Conservation (phyloP, 179 eudicot species). For the Silene vulgaris region DNA sequence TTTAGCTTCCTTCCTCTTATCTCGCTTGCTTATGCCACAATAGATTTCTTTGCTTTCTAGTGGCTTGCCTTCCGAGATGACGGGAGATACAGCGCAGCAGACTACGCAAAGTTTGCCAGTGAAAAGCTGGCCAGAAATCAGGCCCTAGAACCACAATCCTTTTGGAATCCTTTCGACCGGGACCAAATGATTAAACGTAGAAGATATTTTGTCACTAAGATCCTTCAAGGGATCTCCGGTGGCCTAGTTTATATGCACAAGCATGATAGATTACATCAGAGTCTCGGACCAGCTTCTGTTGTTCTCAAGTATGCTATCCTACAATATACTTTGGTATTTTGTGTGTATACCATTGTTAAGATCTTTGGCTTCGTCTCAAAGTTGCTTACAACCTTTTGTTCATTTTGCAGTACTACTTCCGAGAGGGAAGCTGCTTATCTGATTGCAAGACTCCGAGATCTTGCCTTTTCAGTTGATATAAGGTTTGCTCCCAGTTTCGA, state of each 20-base stretch:
- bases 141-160: conserved; percentile 40
- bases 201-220: conserved; percentile 55
- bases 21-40: conserved; percentile 1
- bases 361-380: conserved; percentile 8
- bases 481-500: conserved; percentile 37
- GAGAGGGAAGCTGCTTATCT: conserved; percentile 81
- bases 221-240: conserved; percentile 60
- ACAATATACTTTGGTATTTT: conserved; percentile 6
- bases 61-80: conserved; percentile 94
- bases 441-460: conserved; percentile 82
- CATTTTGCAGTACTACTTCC: conserved; percentile 54
- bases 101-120: conserved; percentile 66
- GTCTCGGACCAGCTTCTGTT: conserved; percentile 97
- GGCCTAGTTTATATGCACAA: conserved; percentile 93
- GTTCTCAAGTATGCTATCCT: conserved; percentile 69
- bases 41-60: conserved; percentile 36
- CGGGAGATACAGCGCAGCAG: conserved; percentile 82
- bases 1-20: not conserved
- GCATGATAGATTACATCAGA: conserved; percentile 83
- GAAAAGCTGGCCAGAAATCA: conserved; percentile 45
- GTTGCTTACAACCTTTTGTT: conserved; percentile 15
- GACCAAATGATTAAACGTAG: conserved; percentile 57
- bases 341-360: conserved; percentile 4
- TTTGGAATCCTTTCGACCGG: conserved; percentile 76
- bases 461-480: conserved; percentile 92